These are phyloP conservation scores for Magnaporthiopsis incrustans DNA, from an alignment of 2,329 filamentous ascomycete species.

Conservation along the genomic window DNA sequence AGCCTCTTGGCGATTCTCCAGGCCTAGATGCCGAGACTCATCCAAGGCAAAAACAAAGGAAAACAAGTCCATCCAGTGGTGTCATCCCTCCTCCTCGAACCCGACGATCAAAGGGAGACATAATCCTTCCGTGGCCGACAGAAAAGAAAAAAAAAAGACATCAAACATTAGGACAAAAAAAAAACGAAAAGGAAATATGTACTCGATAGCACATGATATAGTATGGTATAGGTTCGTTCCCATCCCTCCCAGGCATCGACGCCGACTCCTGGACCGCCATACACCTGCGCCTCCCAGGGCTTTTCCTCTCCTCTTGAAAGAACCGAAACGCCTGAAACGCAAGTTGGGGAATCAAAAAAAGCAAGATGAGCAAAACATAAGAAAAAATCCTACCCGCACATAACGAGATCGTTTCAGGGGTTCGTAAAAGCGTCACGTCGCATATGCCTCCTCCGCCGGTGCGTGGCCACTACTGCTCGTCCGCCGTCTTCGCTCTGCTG, in stretches of 20 bases:
- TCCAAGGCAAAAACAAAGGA: too few species aligned
- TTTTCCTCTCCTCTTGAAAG: not conserved
- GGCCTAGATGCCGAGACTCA: too few species aligned
- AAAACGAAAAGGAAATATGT: not conserved
- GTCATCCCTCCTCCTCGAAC: too few species aligned
- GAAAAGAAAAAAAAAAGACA: too few species aligned
- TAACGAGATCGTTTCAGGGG: conserved; percentile 2
- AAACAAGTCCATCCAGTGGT: too few species aligned
- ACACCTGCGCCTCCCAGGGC: too few species aligned
- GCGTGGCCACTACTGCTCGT: conserved; percentile 12
- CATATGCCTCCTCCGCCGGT: conserved; percentile 16
- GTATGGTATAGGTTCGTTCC: too few species aligned
- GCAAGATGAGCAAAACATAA: not conserved
- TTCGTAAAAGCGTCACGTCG: conserved; percentile 9
- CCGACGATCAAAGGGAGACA: too few species aligned
- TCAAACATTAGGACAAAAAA: not conserved
- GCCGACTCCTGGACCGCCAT: too few species aligned
- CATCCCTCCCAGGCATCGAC: too few species aligned
- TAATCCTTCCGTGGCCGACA: too few species aligned
- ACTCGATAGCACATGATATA: not conserved
- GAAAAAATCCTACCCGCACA: not conserved
- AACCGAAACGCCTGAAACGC: not conserved
- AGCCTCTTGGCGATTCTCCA: too few species aligned
- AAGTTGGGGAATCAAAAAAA: not conserved
- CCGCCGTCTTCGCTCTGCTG: conserved; percentile 20